Base-by-base conservation (phyloP, 768 basidiomycete species). In the Mycena metata region DNA sequence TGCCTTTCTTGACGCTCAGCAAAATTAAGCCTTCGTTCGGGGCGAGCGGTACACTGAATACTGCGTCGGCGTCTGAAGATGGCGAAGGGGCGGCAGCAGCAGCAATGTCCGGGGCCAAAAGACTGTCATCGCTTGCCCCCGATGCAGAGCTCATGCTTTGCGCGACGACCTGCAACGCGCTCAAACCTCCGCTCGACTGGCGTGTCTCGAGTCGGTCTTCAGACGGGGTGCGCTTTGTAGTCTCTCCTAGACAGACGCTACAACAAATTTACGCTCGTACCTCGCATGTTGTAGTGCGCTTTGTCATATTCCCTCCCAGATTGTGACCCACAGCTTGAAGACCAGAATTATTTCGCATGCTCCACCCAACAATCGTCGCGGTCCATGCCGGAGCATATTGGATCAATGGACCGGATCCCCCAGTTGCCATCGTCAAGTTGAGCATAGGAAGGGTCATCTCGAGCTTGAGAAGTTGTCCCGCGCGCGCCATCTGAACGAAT, bases 351-450 rank as follows among this genome's bases (percentile, higher is more conserved):
- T 21, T 6, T 35, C 36, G 4, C 43, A 17, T 45, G 23, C 36
- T 39, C 15, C 15, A 46, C 1, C 45, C 54, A 8, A 36, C 10
- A 46, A 57, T 16, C 21, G 45, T 64, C 23, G 63, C 63, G 36
- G 21, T 57, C 63, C 63, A 64, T 7, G 54, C 54, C 13, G 63
- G 54, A 5, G 13, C 35, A 17, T 13, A 64, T 7, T 64, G n/a
- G 6, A 45, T 56, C 10, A 21, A 23, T 12, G 16, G 0, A 16
- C 62, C 62, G 19, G 16, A 7, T 1, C 46, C 54, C 12, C 63
- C 63, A 41, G 26, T 39, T 19, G 50, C 47, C 63, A 64, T 64
- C 15, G 63, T n/a, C 4, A 49, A 26, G 12, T 64, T 64, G 35
- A 64, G 49, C 10, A 47, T 64, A 2, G 45, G 35, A 15, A 39